A percentile compares a stretch with the other conserved stretches of the same genome.
phyloP scores from a whole-genome alignment of 202 grass and related monocot species.

The Zoysia matrella region DNA sequence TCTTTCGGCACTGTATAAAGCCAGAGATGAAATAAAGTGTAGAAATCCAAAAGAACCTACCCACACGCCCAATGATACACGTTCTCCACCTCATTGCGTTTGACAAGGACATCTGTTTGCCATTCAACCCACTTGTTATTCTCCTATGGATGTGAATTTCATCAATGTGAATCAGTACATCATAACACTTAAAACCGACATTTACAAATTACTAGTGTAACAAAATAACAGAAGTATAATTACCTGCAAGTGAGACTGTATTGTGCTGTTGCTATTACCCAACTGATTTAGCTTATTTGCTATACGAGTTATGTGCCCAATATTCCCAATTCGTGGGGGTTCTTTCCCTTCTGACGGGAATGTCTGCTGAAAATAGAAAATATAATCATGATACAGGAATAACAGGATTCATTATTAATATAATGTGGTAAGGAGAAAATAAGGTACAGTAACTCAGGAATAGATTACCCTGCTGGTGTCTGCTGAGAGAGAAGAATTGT shows the following conservation, averaged over 20 bases:
- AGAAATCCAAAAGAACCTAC: constrained; percentile 43
- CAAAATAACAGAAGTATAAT: not conserved
- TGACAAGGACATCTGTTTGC: constrained; percentile 72
- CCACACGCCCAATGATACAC: constrained; percentile 75
- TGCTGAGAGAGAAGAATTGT: constrained; percentile 58
- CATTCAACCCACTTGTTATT: constrained; percentile 86
- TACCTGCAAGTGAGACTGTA: constrained; percentile 82
- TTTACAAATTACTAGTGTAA: no score
- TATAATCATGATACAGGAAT: not conserved
- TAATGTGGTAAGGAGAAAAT: no score
- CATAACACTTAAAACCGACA: no score
- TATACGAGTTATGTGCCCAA: constrained; percentile 91
- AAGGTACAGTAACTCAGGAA: not conserved
- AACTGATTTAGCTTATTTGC: constrained; percentile 93
- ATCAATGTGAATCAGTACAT: no score
- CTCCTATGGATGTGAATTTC: constrained; percentile 35
- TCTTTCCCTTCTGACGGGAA: constrained; percentile 67
- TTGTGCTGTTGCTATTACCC: constrained; percentile 60
- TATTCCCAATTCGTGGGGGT: constrained; percentile 89
- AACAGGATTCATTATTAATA: no score
- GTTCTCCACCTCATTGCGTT: constrained; percentile 55
- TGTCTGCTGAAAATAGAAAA: constrained; percentile 67
- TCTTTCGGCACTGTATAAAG: no score
- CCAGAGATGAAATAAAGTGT: no score
- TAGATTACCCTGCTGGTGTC: constrained; percentile 73